Base-by-base conservation (phyloP, 306 rosid genomes). In the Acacia acuminata region DNA sequence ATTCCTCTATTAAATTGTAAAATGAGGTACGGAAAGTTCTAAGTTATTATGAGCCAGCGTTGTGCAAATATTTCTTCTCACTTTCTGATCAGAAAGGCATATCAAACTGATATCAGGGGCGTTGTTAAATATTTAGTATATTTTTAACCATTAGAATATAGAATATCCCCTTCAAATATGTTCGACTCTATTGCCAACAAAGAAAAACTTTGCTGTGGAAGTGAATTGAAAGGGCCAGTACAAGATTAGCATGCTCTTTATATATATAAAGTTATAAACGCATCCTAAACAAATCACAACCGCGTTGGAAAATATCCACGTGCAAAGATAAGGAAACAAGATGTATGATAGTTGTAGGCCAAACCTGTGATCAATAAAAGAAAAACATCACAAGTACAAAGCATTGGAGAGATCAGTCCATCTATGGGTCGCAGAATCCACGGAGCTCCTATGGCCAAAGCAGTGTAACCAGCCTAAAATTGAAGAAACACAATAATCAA, bases 291-390 rank as follows among this genome's bases (percentile, higher is more conserved):
- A 32, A 63, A 19, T 19, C 83, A 45, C 3, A 7, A 13, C 11
- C 67, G 60, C 43, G 71, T 77, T 13, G 61, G 4, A 75, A 78
- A 69, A 19, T 16, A 82, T 63, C n/a, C 67, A 44, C 69, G 72
- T 42, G 56, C 10, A 40, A 45, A 83, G 42, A 83, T 8, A 72
- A 48, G 67, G 40, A 65, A 14, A 40, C 64, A 77, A 69, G 81
- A 81, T 44, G 32, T 72, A 81, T 27, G 53, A 5, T 16, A 50
- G 55, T 75, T 82, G 14, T 40, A 70, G 56, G 58, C 38, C 50
- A 63, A 76, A 92, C 99, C 99, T 91, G 99, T 90, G 79, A 96
- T 82, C 30, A 91, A 80, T 83, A 96, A 79, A 76, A 96, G 94
- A 74, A 91, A 86, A 73, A 92, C 98, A 85, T 90, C 91, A 51